Evolutionary conservation across 176 grass and related monocot species (phyloP).

Genomic region (Zizania latifolia): DNA sequence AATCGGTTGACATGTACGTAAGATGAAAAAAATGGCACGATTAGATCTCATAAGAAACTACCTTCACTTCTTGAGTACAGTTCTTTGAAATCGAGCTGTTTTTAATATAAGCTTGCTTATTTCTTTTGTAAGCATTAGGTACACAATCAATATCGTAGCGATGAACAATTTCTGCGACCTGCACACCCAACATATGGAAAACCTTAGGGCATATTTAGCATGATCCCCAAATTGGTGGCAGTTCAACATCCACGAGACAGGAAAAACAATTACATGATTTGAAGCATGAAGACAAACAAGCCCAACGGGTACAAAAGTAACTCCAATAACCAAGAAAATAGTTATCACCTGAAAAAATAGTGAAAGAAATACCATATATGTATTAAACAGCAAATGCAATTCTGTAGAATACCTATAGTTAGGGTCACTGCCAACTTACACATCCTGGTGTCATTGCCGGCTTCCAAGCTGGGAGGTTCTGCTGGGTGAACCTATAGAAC

Average conservation of each 20-base stretch:
- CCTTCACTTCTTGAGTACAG: constrained; percentile 63
- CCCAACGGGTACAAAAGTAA: constrained; percentile 59
- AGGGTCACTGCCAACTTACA: constrained; percentile 42
- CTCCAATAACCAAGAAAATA: constrained; percentile 72
- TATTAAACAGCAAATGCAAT: background rate
- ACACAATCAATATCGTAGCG: constrained; percentile 85
- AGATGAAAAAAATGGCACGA: no score
- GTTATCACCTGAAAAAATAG: constrained; percentile 66
- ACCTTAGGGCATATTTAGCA: background rate
- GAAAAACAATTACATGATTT: constrained; percentile 55
- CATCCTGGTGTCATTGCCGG: constrained; percentile 68
- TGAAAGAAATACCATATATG: constrained; percentile 3
- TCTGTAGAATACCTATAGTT: background rate
- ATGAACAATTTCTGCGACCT: constrained; percentile 74
- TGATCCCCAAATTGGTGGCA: background rate
- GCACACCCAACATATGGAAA: constrained; percentile 7
- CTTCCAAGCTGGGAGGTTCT: constrained; percentile 88
- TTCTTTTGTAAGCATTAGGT: constrained; percentile 63
- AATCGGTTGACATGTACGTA: no score
- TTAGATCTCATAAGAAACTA: constrained; percentile 33
- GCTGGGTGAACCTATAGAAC: constrained; percentile 81
- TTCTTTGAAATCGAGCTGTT: constrained; percentile 79
- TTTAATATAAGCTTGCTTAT: constrained; percentile 76
- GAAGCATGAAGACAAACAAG: constrained; percentile 75
- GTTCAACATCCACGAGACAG: constrained; percentile 13